Percentiles rank a stretch among this genome's conserved stretches.
These are phyloP conservation scores for Lasiosphaeris hirsuta DNA, from an alignment of 495 filamentous ascomycete species.

Conservation along the genomic window DNA sequence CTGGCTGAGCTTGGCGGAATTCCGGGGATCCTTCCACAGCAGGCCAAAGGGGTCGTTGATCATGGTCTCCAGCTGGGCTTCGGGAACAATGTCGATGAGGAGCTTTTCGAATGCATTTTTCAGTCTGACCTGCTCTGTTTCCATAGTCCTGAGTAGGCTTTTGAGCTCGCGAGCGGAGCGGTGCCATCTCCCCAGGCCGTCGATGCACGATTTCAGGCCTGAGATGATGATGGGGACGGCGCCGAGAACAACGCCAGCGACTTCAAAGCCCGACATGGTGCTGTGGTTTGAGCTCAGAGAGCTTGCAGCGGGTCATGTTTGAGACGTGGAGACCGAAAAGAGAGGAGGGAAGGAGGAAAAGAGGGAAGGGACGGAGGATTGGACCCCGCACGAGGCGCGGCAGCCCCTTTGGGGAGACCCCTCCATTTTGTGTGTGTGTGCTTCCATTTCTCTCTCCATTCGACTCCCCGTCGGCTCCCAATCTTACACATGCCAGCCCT, in stretches of 20 bases:
- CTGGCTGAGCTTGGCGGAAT: constrained; percentile 13
- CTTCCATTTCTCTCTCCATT: too few species aligned
- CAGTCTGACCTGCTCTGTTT: constrained; percentile 32
- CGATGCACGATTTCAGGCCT: constrained; percentile 36
- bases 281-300: too few species aligned
- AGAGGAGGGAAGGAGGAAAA: too few species aligned
- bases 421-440: too few species aligned
- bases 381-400: too few species aligned
- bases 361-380: too few species aligned
- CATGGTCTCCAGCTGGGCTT: constrained; percentile 23
- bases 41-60: constrained; percentile 24
- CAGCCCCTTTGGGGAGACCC: too few species aligned
- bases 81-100: constrained; percentile 23
- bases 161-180: constrained; percentile 31
- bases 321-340: too few species aligned
- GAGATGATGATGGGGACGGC: constrained; percentile 39
- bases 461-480: too few species aligned
- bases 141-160: constrained; percentile 29
- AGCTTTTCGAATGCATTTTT: constrained; percentile 34
- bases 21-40: constrained; percentile 16
- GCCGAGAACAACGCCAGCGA: constrained; percentile 41
- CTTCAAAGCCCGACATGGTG: constrained; percentile 43
- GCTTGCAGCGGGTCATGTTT: too few species aligned
- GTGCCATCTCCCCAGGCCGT: constrained; percentile 25
- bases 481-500: too few species aligned